Percentiles rank a stretch among this genome's conserved stretches.
Conservation (phyloP, 1,284 basidiomycete species). For the Thecaphora frezii region DNA sequence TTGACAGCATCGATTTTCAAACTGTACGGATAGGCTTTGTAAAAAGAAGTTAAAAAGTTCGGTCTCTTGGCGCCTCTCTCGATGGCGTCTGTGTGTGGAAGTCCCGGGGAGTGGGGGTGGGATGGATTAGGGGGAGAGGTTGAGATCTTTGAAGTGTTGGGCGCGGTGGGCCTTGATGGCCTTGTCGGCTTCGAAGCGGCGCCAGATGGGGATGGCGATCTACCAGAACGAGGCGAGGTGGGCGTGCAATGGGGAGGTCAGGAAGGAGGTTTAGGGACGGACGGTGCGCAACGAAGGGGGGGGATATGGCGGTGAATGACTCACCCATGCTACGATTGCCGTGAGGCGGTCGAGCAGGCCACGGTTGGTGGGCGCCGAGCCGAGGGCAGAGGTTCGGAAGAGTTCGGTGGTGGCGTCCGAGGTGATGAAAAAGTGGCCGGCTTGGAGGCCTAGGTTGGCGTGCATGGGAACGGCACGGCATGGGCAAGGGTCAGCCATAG, state of each 20-base stretch:
- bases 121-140: conserved; percentile 2
- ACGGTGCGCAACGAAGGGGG: neutral
- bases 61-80: too few species aligned
- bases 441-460: conserved; percentile 26
- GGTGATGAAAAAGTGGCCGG: conserved; percentile 48
- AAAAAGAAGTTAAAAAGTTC: too few species aligned
- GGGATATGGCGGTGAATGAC: neutral
- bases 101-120: too few species aligned
- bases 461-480: too few species aligned
- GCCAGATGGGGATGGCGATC: conserved; percentile 49
- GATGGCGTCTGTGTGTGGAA: too few species aligned
- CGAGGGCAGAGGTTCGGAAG: conserved; percentile 44
- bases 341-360: conserved; percentile 35
- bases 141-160: conserved; percentile 15
- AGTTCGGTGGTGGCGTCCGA: conserved; percentile 48
- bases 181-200: conserved; percentile 39
- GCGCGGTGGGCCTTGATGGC: conserved; percentile 23
- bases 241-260: too few species aligned
- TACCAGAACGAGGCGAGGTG: conserved; percentile 1
- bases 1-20: too few species aligned
- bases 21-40: too few species aligned
- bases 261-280: neutral
- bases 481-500: too few species aligned
- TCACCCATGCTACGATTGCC: conserved; percentile 17
- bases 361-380: conserved; percentile 43